Base-by-base conservation (phyloP, 306 rosid genomes). In the Prunus padus region DNA sequence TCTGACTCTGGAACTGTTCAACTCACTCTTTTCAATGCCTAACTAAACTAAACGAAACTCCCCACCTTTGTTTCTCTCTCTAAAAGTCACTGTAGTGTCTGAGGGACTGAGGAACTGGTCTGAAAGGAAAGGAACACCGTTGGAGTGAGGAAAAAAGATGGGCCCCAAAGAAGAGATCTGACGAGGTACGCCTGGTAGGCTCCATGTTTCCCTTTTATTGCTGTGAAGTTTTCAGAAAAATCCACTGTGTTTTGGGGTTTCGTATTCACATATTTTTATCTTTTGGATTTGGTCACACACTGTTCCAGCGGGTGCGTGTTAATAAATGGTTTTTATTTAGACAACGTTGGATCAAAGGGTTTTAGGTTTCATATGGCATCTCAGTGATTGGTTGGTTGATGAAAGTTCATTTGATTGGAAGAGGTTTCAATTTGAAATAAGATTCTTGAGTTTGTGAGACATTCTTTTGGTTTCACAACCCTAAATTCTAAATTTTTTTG, bases 101-200 rank as follows among this genome's bases (percentile, higher is more conserved):
- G 91, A 74, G 81, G 67, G 79, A 75, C 77, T 82, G 78, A 72
- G 82, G 72, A 81, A 78, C 63, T 87, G 86, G 91, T 85, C 77
- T 74, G 86, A 83, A 76, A 52, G 67, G 55, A 75, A 79, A 82
- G 87, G 87, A 81, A 85, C 92, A 82, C 74, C 70, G 77, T 82
- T 20, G 79, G 80, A 81, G 85, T 79, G 80, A 83, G 73, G 75
- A 44, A 79, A 46, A 74, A 0, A 23, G 28, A 72, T 77, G 88
- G 93, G 97, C 61, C 92, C 93, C 86, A 80, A 28, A 78, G 77
- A 80, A 87, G 42, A 87, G 91, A 88, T 91, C 90, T 84, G 86
- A 85, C 84, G 72, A 76, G 87, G 89, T 74, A 79, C 77, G 87
- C 86, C 73, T 62, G 59, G 91, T 82, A 73, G 94, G 98, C 83